A percentile compares a stretch with the other conserved stretches of the same genome.
Conservation (phyloP, 495 filamentous ascomycete species). For the Hyaloscypha finlandica region DNA sequence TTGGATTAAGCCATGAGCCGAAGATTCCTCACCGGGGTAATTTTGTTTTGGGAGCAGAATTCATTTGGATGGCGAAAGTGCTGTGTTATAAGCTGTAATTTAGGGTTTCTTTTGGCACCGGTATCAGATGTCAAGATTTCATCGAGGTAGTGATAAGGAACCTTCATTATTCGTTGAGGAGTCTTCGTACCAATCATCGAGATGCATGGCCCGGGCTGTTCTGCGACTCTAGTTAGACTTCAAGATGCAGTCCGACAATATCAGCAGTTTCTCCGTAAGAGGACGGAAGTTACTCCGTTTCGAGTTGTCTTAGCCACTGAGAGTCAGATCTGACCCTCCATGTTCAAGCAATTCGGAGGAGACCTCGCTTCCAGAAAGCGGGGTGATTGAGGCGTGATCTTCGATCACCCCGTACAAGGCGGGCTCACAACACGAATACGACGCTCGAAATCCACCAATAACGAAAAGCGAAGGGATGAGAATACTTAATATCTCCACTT, state of each 20-base stretch:
- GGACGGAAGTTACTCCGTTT: not conserved
- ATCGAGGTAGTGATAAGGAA: not conserved
- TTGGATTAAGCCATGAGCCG: not conserved
- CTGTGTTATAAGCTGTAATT: not conserved
- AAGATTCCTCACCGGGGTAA: not conserved
- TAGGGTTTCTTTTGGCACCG: not conserved
- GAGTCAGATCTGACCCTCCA: not conserved
- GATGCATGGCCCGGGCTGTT: not conserved
- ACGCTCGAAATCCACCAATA: not conserved
- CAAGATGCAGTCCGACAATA: not conserved
- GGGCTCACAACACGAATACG: not conserved
- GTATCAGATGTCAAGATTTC: not conserved
- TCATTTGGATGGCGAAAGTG: not conserved
- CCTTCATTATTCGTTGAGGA: not conserved
- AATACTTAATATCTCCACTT: too few relatives aligned
- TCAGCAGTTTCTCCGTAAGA: not conserved
- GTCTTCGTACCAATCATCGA: not conserved
- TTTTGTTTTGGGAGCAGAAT: not conserved
- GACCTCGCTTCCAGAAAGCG: not conserved
- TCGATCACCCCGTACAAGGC: not conserved
- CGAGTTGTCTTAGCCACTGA: not conserved
- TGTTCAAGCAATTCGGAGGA: not conserved
- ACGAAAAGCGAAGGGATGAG: too few relatives aligned
- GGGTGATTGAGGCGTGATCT: not conserved
- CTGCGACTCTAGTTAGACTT: not conserved